Percentiles rank a stretch among this genome's conserved stretches.
Evolutionary conservation across 805 yeast genomes (phyloP).

Genomic region (Clavispora carvajalis): DNA sequence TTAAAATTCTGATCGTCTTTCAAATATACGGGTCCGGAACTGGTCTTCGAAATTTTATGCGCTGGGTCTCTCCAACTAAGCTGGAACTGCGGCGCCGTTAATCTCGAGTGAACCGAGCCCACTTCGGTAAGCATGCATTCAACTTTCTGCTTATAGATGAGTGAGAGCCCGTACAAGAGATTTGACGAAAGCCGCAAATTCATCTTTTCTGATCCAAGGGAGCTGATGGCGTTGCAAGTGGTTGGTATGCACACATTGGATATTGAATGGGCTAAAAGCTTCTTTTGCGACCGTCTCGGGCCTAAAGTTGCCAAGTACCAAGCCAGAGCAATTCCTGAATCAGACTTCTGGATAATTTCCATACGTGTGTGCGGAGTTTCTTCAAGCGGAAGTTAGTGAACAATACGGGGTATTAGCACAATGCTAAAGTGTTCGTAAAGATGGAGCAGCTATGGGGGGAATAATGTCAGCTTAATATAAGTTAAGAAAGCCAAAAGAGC

Average conservation of each 20-base stretch:
- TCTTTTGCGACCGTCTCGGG: conserved; percentile 21
- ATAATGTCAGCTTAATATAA: too few species aligned
- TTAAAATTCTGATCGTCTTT: background rate
- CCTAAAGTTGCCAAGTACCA: conserved; percentile 43
- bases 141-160: conserved; percentile 46
- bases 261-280: conserved; percentile 27
- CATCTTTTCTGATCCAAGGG: conserved; percentile 14
- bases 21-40: background rate
- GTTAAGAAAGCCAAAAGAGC: too few species aligned
- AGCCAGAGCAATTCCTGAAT: conserved; percentile 17
- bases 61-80: conserved; percentile 4
- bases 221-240: conserved; percentile 26
- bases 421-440: too few species aligned
- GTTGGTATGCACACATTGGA: conserved; percentile 36
- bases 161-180: conserved; percentile 44
- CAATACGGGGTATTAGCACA: too few species aligned
- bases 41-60: background rate
- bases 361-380: background rate
- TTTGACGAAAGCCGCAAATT: conserved; percentile 33
- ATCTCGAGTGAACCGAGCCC: conserved; percentile 9
- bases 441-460: too few species aligned
- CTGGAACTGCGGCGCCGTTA: conserved; percentile 15
- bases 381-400: background rate
- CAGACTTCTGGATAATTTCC: conserved; percentile 1
- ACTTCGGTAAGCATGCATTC: conserved; percentile 38